Percentiles rank a stretch among this genome's conserved stretches.
Evolutionary conservation across 2,329 filamentous ascomycete genomes (phyloP).

Genomic region (Chrysoporthe austroafricana): DNA sequence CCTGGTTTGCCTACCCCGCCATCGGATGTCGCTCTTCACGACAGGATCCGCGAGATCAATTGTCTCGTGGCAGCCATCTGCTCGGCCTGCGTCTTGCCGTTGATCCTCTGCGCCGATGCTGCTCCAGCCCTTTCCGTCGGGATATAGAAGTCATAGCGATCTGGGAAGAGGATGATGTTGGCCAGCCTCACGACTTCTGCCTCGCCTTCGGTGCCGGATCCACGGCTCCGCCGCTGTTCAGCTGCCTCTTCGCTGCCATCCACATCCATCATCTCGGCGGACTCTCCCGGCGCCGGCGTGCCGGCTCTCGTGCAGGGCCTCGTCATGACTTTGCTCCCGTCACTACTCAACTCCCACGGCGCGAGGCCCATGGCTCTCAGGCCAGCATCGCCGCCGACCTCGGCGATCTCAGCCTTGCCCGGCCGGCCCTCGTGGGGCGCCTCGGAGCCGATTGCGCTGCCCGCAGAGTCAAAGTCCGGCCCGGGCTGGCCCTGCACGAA

Average conservation of each 20-base stretch:
- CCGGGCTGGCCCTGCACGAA: conserved; percentile 58
- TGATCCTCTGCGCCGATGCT: conserved; percentile 19
- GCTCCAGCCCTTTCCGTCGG: conserved; percentile 36
- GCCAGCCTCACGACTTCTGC: conserved; percentile 57
- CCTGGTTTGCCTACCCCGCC: not conserved
- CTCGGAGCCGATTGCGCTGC: conserved; percentile 54
- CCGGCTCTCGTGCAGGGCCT: conserved; percentile 40
- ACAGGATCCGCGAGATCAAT: conserved; percentile 26
- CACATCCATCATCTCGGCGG: conserved; percentile 33
- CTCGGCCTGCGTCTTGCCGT: conserved; percentile 27
- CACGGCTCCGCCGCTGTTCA: conserved; percentile 32
- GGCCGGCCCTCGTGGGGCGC: conserved; percentile 53
- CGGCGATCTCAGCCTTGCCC: conserved; percentile 55
- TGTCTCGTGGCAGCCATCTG: conserved; percentile 30
- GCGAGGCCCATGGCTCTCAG: conserved; percentile 62
- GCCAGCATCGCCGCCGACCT: conserved; percentile 53
- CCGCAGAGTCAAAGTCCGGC: conserved; percentile 60
- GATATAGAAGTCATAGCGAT: conserved; percentile 54
- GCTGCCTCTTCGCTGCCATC: conserved; percentile 31
- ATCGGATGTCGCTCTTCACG: conserved; percentile 1
- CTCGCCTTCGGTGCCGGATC: conserved; percentile 43
- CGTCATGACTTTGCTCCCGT: conserved; percentile 39
- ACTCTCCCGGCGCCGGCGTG: conserved; percentile 33
- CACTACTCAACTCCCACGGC: conserved; percentile 48
- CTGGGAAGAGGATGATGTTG: conserved; percentile 61